Base-by-base conservation (phyloP, 225 moss, liverwort and hornwort species). In the Straminergon stramineum region DNA sequence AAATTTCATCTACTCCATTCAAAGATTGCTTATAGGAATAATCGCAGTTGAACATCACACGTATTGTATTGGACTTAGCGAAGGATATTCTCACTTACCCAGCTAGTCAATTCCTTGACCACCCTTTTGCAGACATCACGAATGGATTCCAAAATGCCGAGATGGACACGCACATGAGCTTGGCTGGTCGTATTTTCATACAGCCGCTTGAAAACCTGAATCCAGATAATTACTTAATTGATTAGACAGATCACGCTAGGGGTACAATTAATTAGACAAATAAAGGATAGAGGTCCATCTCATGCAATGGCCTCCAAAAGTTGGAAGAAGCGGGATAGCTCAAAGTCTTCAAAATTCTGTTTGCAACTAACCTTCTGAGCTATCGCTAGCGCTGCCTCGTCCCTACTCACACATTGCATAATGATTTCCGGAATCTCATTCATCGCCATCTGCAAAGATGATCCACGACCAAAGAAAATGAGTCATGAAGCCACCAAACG, bases 21-120 rank as follows among this genome's bases (percentile, higher is more conserved):
- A n/a, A 52, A 75, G 51, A n/a, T 69, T 90, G 57, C 39, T 75
- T 65, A 83, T 65, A 83, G 41, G 23, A 77, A 53, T 60, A 82
- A 85, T 43, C 31, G 60, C 71, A 83, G 34, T 43, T 74, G 53
- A 57, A 78, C 52, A 83, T 67, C 57, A 81, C 11, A n/a, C 10
- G 28, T 43, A 51, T 34, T 78, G 66, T 9, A 85, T 39, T 75
- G 77, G 37, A 79, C 41, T 37, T 48, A 67, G 37, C 56, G 18
- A 56, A 58, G 39, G 48, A 52, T 28, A 35, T 26, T 90, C n/a
- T 67, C 55, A 43, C 67, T 85, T 93, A 98, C 97, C 98, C 98
- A 98, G 94, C 97, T 98, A 90, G 98, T 98, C 85, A 98, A 87
- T 89, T 98, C 98, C 90, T 98, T 98, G 34, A 98, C 97, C 17